Conservation (phyloP, 2,329 filamentous ascomycete genomes). For the Magnaporthiopsis rhizophila region DNA sequence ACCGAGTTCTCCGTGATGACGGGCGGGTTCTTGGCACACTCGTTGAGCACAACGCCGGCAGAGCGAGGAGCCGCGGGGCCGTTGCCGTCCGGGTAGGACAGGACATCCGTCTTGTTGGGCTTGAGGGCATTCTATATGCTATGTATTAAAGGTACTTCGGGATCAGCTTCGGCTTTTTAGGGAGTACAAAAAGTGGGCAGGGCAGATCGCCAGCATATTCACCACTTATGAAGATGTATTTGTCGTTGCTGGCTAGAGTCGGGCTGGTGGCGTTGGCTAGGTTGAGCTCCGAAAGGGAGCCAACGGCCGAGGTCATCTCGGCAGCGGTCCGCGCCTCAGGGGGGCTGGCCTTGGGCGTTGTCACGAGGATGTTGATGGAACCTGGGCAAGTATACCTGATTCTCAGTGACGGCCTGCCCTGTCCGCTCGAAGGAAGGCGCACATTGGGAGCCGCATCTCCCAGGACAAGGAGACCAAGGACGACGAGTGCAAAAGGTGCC, state of each 20-base stretch:
- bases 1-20: constrained; percentile 40
- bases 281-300: constrained; percentile 1
- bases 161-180: background rate
- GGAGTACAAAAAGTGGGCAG: background rate
- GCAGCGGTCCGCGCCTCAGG: background rate
- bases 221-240: background rate
- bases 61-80: constrained; percentile 28
- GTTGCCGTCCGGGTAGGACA: constrained; percentile 34
- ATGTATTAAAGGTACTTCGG: background rate
- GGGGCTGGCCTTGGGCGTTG: background rate
- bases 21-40: constrained; percentile 32
- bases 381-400: background rate
- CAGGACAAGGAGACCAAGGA: background rate
- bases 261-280: background rate
- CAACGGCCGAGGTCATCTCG: background rate
- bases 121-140: constrained; percentile 34
- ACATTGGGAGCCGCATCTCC: background rate
- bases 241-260: background rate
- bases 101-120: constrained; percentile 37
- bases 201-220: background rate
- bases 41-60: constrained; percentile 37
- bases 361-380: background rate
- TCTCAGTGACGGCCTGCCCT: background rate
- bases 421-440: too few relatives aligned
- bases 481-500: background rate